Evolutionary conservation across 2,329 filamentous ascomycete genomes (phyloP), one percentile per base, ranked within the genome.

Genomic region (Monilinia aucupariae): DNA sequence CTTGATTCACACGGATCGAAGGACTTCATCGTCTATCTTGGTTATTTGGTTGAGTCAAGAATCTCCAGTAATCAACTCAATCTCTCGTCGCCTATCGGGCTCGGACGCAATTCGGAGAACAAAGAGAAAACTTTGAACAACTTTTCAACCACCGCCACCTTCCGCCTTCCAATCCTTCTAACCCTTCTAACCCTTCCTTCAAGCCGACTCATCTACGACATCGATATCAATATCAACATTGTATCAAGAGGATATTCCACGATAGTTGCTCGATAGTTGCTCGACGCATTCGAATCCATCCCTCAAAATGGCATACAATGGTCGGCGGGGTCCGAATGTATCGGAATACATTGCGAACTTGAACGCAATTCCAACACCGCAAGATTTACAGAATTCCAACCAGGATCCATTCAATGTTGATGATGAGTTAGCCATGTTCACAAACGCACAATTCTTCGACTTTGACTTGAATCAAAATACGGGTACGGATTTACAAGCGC

Each of bases 331-430:
- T 71, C 88, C 90, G 73, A 96, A 96, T 76, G 90, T 96, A 77
- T 92, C 91, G 73, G 88, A 92, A 73, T 96, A 94, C 79, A 82
- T 97, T 68, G 88, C 90, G 72, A 89, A 92, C 70, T 81, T 97
- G 71, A 96, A 96, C 79, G 84, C 82, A 52, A 79, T 88, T 62
- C 82, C 82, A 2, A 80, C 86, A 65, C 80, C 88, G 65, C 85
- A 86, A 70, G 83, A 88, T 61, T 81, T 87, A 65, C 66, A 70
- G 43, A 82, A 80, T 59, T 71, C 80, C 30, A 74, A 82, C 34
- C 78, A 81, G 64, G 77, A 81, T 64, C 76, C 80, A 59, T 82
- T 87, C 75, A 82, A 82, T 70, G 79, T 89, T 67, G 87, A 90
- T 70, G 85, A 88, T 65, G 87, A 92, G 67, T 79, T 93, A 58